These are phyloP conservation scores for Globisporangium orthogonon DNA, from an alignment of 352 stramenopile genomes.

Conservation along the genomic window DNA sequence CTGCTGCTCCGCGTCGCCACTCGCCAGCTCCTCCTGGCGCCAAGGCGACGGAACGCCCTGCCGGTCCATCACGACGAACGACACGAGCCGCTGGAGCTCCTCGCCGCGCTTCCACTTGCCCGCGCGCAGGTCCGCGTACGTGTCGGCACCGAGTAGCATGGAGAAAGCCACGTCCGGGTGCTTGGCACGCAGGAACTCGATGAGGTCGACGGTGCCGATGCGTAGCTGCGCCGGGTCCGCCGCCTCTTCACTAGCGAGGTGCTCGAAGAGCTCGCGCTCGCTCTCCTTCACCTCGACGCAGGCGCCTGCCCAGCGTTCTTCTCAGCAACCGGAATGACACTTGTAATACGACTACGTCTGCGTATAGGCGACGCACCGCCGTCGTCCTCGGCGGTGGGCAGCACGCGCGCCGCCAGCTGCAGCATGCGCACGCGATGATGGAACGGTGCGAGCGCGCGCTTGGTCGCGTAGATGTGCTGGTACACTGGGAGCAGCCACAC, in stretches of 20 bases:
- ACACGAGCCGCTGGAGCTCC: constrained; percentile 56
- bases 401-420: constrained; percentile 38
- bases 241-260: constrained; percentile 14
- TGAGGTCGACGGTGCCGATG: constrained; percentile 74
- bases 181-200: constrained; percentile 38
- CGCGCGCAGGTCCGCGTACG: constrained; percentile 69
- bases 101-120: constrained; percentile 87
- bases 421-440: constrained; percentile 69
- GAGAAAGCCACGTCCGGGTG: constrained; percentile 53
- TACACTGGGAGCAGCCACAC: constrained; percentile 89
- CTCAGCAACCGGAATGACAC: no score
- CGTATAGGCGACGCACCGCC: no score
- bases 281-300: constrained; percentile 45
- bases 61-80: constrained; percentile 68
- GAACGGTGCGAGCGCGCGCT: constrained; percentile 72
- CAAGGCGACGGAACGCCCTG: constrained; percentile 44
- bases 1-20: neutral
- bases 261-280: constrained; percentile 68
- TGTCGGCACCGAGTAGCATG: constrained; percentile 78
- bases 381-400: constrained; percentile 10
- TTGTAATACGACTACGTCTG: no score
- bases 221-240: constrained; percentile 25
- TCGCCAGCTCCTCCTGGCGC: constrained; percentile 9
- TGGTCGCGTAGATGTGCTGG: constrained; percentile 83
- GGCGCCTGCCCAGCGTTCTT: constrained; percentile 10